Evolutionary conservation across 108 stramenopile species (phyloP).

Genomic region (Nitzschia inconspicua): DNA sequence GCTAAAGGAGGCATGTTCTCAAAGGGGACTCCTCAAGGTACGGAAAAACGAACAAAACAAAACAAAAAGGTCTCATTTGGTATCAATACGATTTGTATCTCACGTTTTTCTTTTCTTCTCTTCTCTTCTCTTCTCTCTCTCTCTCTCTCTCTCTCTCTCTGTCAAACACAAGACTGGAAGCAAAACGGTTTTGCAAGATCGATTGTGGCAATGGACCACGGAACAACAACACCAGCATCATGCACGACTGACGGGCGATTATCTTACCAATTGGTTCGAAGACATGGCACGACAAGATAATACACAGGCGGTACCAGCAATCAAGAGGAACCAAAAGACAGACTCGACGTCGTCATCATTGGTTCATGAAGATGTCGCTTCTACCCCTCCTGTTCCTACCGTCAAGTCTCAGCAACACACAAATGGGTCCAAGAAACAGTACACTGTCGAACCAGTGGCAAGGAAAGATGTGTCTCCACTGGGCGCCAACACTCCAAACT

Average conservation of each 20-base stretch:
- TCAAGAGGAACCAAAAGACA: too few relatives aligned
- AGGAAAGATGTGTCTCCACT: too few relatives aligned
- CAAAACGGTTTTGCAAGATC: slow-evolving; percentile 53
- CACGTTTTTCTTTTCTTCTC: neutral
- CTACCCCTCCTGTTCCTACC: too few relatives aligned
- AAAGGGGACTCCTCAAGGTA: slow-evolving; percentile 52
- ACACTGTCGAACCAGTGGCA: too few relatives aligned
- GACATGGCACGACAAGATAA: too few relatives aligned
- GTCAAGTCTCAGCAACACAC: too few relatives aligned
- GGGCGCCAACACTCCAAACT: slow-evolving; percentile 33
- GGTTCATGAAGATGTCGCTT: too few relatives aligned
- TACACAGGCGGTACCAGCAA: too few relatives aligned
- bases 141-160: neutral
- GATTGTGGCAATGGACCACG: slow-evolving; percentile 54
- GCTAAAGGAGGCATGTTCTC: slow-evolving; percentile 39
- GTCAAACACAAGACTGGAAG: slow-evolving; percentile 36
- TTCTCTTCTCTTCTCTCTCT: neutral
- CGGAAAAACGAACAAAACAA: neutral
- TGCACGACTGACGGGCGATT: slow-evolving; percentile 12
- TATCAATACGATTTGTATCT: too few relatives aligned
- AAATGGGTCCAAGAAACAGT: too few relatives aligned
- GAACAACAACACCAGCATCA: slow-evolving; percentile 41
- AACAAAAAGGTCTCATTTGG: too few relatives aligned
- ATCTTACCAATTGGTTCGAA: slow-evolving; percentile 20
- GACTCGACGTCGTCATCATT: too few relatives aligned